These are phyloP conservation scores for Sclerotinia minor DNA, from an alignment of 2,329 filamentous ascomycete species.

Conservation along the genomic window DNA sequence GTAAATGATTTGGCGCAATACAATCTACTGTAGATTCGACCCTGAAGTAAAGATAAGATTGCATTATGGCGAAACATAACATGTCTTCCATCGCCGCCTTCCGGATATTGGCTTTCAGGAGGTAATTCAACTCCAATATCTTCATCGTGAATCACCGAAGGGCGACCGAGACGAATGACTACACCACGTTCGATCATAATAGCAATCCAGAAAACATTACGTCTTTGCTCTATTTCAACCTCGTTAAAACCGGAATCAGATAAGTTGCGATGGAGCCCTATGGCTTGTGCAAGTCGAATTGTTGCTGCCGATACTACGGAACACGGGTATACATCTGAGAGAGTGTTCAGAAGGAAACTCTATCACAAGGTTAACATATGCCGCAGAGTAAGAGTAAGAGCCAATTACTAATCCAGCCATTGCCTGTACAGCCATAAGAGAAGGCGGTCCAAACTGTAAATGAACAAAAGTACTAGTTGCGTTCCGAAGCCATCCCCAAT, in stretches of 20 bases:
- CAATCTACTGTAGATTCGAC: slow-evolving; percentile 34
- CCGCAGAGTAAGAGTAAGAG: not conserved
- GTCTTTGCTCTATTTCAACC: slow-evolving; percentile 31
- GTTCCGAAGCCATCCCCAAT: slow-evolving; percentile 26
- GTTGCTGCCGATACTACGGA: slow-evolving; percentile 31
- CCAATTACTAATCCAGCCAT: slow-evolving; percentile 27
- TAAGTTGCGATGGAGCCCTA: slow-evolving; percentile 35
- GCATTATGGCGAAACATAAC: slow-evolving; percentile 30
- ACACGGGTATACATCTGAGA: slow-evolving; percentile 31
- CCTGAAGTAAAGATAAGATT: slow-evolving; percentile 32
- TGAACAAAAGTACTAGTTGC: slow-evolving; percentile 33
- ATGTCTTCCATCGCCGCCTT: slow-evolving; percentile 26
- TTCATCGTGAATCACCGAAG: slow-evolving; percentile 36
- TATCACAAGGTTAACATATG: not conserved
- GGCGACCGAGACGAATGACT: slow-evolving; percentile 31
- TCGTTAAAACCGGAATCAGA: slow-evolving; percentile 28
- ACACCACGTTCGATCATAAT: slow-evolving; percentile 32
- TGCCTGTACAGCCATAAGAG: slow-evolving; percentile 35
- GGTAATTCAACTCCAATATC: slow-evolving; percentile 37
- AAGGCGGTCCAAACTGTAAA: slow-evolving; percentile 31
- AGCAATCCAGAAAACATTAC: slow-evolving; percentile 37
- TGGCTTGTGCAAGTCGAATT: slow-evolving; percentile 29
- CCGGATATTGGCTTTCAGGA: slow-evolving; percentile 25
- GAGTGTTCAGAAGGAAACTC: slow-evolving; percentile 27
- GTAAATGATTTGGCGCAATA: slow-evolving; percentile 36